phyloP scores from a whole-genome alignment of 371 early-diverging fungal genomes.

The Mortierella sp. region DNA sequence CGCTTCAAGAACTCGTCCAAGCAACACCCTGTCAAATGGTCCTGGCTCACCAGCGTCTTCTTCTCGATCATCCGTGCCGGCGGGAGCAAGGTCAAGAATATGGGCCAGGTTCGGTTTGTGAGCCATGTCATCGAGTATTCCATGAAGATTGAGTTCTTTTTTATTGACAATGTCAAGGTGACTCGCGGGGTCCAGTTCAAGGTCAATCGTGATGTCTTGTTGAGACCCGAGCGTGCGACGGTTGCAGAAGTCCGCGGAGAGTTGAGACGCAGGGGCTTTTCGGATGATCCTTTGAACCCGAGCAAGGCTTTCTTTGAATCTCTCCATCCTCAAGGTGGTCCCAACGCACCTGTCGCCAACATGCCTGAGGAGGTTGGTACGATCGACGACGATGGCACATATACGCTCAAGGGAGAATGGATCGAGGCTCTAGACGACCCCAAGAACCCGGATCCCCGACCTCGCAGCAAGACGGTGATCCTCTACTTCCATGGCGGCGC shows the following conservation, averaged over 20 bases:
- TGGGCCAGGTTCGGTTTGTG: constrained; percentile 23
- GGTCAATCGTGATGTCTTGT: constrained; percentile 24
- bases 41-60: constrained; percentile 27
- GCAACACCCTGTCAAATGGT: constrained; percentile 36
- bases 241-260: constrained; percentile 18
- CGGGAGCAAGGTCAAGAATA: constrained; percentile 5
- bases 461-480: constrained; percentile 35
- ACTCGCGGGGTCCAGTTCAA: constrained; percentile 23
- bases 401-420: constrained; percentile 39
- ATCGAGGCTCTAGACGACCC: constrained; percentile 26
- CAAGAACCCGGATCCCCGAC: constrained; percentile 25
- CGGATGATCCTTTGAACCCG: constrained; percentile 39
- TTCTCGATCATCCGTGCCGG: constrained; percentile 20
- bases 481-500: constrained; percentile 48
- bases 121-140: neutral
- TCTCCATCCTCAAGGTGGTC: constrained; percentile 22
- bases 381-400: constrained; percentile 39
- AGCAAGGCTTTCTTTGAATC: constrained; percentile 33
- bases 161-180: constrained; percentile 21
- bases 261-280: constrained; percentile 2
- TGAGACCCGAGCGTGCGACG: constrained; percentile 33
- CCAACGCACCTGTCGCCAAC: constrained; percentile 26
- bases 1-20: constrained; percentile 30
- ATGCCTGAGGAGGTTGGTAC: constrained; percentile 42
- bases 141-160: constrained; percentile 3